Evolutionary conservation across 2,329 filamentous ascomycete genomes (phyloP).

Genomic region (Penicillium sumatraense): DNA sequence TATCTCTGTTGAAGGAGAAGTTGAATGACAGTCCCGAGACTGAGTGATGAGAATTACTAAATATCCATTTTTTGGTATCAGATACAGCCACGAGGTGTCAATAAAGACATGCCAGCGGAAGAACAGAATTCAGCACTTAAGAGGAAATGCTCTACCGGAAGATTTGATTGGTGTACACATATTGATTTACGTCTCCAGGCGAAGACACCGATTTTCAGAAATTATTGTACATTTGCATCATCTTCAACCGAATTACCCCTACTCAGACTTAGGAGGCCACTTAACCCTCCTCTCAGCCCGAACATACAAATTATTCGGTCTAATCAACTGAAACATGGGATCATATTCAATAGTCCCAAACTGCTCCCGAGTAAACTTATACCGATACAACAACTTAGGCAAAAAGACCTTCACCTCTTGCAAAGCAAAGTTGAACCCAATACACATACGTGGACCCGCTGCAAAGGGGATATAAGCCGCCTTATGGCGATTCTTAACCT

Average conservation of each 20-base stretch:
- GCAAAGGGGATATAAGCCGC: conserved; percentile 65
- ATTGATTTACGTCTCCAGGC: too few relatives aligned
- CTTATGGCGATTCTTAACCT: conserved; percentile 57
- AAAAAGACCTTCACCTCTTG: conserved; percentile 63
- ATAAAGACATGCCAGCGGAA: too few relatives aligned
- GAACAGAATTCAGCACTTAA: too few relatives aligned
- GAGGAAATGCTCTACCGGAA: too few relatives aligned
- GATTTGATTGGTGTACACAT: too few relatives aligned
- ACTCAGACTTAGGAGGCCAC: conserved; percentile 28
- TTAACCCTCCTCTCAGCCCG: conserved; percentile 29
- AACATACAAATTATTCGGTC: conserved; percentile 34
- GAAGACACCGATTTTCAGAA: too few relatives aligned
- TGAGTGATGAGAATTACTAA: background rate
- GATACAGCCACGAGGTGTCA: too few relatives aligned
- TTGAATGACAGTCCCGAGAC: background rate
- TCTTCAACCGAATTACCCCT: background rate
- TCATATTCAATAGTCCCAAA: conserved; percentile 52
- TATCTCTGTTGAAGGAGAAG: conserved; percentile 16
- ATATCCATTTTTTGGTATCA: too few relatives aligned
- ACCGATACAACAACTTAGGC: conserved; percentile 62
- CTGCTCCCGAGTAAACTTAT: conserved; percentile 58
- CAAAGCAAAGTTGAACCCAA: conserved; percentile 68
- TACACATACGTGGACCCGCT: conserved; percentile 61
- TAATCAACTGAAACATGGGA: conserved; percentile 34
- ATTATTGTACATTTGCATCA: background rate